phyloP scores from a whole-genome alignment of 2,329 filamentous ascomycete species.

The Cladorrhinum sp. region DNA sequence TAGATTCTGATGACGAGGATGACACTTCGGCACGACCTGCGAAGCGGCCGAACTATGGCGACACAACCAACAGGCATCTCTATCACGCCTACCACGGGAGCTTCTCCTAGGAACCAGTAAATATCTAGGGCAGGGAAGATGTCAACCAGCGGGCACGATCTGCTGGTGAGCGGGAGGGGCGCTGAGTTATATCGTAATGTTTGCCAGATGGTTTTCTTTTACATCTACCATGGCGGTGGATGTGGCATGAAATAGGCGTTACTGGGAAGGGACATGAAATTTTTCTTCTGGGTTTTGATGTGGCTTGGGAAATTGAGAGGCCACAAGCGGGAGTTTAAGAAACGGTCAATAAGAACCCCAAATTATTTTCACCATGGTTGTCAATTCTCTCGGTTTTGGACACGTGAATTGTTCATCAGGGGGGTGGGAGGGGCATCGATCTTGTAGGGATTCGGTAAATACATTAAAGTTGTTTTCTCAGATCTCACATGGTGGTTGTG shows the following conservation, averaged over 20 bases:
- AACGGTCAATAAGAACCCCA: no score
- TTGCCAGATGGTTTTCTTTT: not conserved
- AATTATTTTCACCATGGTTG: not conserved
- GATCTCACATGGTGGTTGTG: not conserved
- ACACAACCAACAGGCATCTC: not conserved
- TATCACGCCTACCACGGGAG: not conserved
- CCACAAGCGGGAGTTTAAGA: not conserved
- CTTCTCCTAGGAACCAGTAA: not conserved
- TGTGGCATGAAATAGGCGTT: not conserved
- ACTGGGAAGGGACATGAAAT: not conserved
- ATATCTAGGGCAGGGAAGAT: no score
- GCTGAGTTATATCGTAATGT: not conserved
- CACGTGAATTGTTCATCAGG: not conserved
- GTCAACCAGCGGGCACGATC: no score
- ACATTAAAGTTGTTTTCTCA: not conserved
- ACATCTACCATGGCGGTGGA: not conserved
- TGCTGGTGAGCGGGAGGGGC: not conserved
- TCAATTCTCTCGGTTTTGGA: not conserved
- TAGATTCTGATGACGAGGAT: constrained; percentile 54
- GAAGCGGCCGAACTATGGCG: constrained; percentile 43
- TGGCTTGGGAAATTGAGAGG: not conserved
- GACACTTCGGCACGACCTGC: constrained; percentile 46
- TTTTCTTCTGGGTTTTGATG: not conserved
- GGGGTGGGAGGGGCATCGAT: not conserved
- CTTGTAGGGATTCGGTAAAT: not conserved